phyloP scores from a whole-genome alignment of 495 filamentous ascomycete species.

The Neurospora sp. region DNA sequence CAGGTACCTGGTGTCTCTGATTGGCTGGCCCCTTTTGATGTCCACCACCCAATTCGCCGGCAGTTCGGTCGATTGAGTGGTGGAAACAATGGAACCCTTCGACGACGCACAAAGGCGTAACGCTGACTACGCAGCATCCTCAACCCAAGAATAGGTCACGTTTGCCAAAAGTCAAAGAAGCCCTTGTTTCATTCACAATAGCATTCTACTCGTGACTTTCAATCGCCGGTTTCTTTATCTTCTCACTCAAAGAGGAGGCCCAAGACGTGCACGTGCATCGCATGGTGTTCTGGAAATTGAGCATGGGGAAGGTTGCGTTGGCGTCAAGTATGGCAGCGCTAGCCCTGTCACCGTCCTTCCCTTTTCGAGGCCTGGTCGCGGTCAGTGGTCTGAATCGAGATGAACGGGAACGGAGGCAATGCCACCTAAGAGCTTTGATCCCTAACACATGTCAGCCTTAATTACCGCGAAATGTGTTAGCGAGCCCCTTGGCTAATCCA shows the following conservation, averaged over 20 bases:
- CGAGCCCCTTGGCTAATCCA: neutral
- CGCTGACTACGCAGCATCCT: neutral
- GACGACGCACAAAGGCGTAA: neutral
- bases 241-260: neutral
- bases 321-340: neutral
- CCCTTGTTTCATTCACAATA: neutral
- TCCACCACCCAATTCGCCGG: neutral
- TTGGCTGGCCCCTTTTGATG: constrained; percentile 9
- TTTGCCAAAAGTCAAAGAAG: neutral
- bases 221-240: neutral
- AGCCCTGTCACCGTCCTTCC: neutral
- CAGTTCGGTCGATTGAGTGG: neutral
- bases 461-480: neutral
- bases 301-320: neutral
- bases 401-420: neutral
- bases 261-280: neutral
- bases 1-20: constrained; percentile 15
- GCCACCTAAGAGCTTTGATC: neutral
- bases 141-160: neutral
- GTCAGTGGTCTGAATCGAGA: neutral
- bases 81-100: neutral
- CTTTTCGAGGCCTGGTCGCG: neutral
- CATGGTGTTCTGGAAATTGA: neutral
- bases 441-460: neutral
- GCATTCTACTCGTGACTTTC: neutral